A percentile compares a stretch with the other conserved stretches of the same genome.
phyloP scores from a whole-genome alignment of 257 asterid species.

The Petrea volubilis region DNA sequence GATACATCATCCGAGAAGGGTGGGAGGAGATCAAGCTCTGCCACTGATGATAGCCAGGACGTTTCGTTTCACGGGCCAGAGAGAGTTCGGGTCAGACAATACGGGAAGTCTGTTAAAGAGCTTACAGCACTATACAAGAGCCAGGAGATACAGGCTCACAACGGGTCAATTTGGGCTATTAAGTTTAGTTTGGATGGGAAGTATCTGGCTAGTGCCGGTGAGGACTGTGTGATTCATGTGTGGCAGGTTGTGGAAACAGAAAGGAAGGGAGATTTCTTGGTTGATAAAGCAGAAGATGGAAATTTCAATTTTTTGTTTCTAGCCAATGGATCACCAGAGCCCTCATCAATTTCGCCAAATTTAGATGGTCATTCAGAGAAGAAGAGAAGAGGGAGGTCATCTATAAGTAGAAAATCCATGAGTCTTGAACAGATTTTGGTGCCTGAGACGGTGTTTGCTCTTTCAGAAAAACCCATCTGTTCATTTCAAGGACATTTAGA shows the following conservation, averaged over 20 bases:
- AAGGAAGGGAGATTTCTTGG: conserved; percentile 77
- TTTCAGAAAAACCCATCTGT: conserved; percentile 79
- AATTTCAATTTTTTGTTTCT: conserved; percentile 67
- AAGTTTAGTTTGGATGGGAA: conserved; percentile 95
- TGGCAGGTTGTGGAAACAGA: conserved; percentile 89
- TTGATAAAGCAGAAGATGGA: conserved; percentile 82
- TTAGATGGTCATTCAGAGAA: conserved; percentile 72
- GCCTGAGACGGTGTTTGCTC: conserved; percentile 81
- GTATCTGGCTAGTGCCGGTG: conserved; percentile 99
- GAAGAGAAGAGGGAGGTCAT: conserved; percentile 84
- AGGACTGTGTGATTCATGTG: conserved; percentile 91
- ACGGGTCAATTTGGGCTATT: conserved; percentile 95
- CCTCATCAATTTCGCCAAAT: conserved; percentile 66
- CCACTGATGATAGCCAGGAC: conserved; percentile 97
- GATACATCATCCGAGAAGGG: conserved; percentile 97
- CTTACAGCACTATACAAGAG: conserved; percentile 80
- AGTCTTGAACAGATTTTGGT: conserved; percentile 79
- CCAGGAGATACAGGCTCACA: conserved; percentile 94
- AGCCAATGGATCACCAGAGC: conserved; percentile 86
- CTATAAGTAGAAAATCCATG: conserved; percentile 79
- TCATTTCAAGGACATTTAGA: conserved; percentile 86
- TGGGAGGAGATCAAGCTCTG: conserved; percentile 97
- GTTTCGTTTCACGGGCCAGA: conserved; percentile 86
- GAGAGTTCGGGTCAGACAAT: conserved; percentile 78
- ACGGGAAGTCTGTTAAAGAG: conserved; percentile 89